Percentiles rank a stretch among this genome's conserved stretches.
Evolutionary conservation across 306 rosid species (phyloP).

Genomic region (Medicago arabica): DNA sequence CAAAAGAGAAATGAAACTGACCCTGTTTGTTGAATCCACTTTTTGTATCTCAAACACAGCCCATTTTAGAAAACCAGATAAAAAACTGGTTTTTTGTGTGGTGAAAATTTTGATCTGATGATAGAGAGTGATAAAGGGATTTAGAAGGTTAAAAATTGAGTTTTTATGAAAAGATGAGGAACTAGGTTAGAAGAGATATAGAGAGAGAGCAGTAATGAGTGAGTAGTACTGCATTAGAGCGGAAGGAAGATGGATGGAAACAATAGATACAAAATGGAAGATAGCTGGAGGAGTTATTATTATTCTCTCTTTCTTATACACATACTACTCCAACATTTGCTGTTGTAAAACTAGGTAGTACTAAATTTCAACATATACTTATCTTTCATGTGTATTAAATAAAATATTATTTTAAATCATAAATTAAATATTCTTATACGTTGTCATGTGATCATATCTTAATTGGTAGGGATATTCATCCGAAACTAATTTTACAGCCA

Average conservation of each 20-base stretch:
- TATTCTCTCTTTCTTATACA: background rate
- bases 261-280: slow-evolving; percentile 25
- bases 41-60: slow-evolving; percentile 41
- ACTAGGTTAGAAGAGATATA: slow-evolving; percentile 36
- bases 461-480: no score
- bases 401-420: background rate
- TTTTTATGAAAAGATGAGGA: slow-evolving; percentile 31
- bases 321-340: background rate
- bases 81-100: slow-evolving; percentile 5
- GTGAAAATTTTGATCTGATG: slow-evolving; percentile 44
- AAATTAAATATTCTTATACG: no score
- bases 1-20: slow-evolving; percentile 46
- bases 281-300: slow-evolving; percentile 20
- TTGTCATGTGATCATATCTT: no score
- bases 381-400: background rate
- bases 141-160: slow-evolving; percentile 19
- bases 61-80: slow-evolving; percentile 47
- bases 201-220: slow-evolving; percentile 40
- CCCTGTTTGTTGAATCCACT: slow-evolving; percentile 47
- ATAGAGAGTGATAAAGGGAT: slow-evolving; percentile 34
- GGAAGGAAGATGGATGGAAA: slow-evolving; percentile 38
- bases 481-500: no score
- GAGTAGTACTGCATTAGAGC: slow-evolving; percentile 25
- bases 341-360: background rate
- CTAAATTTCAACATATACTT: background rate